Conservation (phyloP, 2,329 filamentous ascomycete species). For the Chlorencoelia australis region DNA sequence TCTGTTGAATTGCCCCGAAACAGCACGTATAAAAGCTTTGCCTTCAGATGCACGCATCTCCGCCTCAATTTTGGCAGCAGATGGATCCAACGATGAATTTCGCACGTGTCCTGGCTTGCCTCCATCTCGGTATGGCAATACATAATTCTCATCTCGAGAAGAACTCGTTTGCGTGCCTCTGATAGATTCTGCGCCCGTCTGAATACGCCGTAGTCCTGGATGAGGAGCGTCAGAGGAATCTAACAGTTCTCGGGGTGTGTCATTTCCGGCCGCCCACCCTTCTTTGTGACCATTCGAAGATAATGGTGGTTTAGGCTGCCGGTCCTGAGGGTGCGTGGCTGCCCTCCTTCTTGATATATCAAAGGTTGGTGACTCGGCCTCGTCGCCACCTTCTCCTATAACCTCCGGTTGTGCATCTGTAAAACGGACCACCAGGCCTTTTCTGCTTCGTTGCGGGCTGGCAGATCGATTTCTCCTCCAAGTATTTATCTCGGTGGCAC, state of each 20-base stretch:
- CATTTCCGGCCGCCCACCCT: background rate
- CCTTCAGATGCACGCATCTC: constrained; percentile 53
- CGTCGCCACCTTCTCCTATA: constrained; percentile 88
- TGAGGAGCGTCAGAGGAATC: too few species aligned
- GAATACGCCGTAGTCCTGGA: constrained; percentile 37
- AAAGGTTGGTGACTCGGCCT: constrained; percentile 43
- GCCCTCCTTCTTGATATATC: constrained; percentile 54
- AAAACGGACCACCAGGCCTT: constrained; percentile 68
- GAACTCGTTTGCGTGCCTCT: too few species aligned
- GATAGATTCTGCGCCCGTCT: constrained; percentile 45
- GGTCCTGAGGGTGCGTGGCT: constrained; percentile 12
- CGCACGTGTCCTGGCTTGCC: too few species aligned
- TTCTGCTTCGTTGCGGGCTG: constrained; percentile 39
- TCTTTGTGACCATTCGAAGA: constrained; percentile 5
- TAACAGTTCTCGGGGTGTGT: too few species aligned
- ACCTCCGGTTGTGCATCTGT: constrained; percentile 62
- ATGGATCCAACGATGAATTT: too few species aligned
- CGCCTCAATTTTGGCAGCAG: constrained; percentile 37
- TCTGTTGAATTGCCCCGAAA: constrained; percentile 6
- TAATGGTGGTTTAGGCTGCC: constrained; percentile 4
- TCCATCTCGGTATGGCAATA: too few species aligned
- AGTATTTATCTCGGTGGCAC: constrained; percentile 32
- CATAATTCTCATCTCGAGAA: too few species aligned
- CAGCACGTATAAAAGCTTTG: constrained; percentile 39
- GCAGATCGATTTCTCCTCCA: constrained; percentile 18